phyloP scores from a whole-genome alignment of 495 filamentous ascomycete genomes.

The Sporormia fimetaria region DNA sequence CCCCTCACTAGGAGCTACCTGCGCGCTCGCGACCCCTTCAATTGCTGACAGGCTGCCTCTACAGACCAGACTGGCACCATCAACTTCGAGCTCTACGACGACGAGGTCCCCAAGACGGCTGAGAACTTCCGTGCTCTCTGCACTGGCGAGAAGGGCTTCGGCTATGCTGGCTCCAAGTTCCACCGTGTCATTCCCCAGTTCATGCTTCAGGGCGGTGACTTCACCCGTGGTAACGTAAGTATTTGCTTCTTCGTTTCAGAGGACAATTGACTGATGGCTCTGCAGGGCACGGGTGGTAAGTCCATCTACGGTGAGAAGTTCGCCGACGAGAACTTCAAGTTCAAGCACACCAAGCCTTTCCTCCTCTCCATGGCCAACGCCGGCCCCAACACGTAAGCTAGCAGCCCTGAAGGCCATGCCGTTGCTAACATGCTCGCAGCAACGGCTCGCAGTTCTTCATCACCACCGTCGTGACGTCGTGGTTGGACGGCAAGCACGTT shows the following conservation, averaged over 20 bases:
- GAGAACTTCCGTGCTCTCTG: conserved; percentile 93
- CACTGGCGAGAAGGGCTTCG: conserved; percentile 83
- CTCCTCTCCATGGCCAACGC: conserved; percentile 79
- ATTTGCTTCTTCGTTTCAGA: not conserved
- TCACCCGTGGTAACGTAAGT: conserved; percentile 41
- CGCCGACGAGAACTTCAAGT: conserved; percentile 64
- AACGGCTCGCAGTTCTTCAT: conserved; percentile 66
- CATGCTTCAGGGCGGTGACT: conserved; percentile 45
- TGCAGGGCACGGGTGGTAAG: conserved; percentile 69
- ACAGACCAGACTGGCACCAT: conserved; percentile 68
- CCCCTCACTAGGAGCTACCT: conserved; percentile 8
- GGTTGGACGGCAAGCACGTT: conserved; percentile 38
- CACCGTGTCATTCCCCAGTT: conserved; percentile 40
- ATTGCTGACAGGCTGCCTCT: conserved; percentile 24
- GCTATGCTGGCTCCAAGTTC: conserved; percentile 34
- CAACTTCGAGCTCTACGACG: conserved; percentile 82
- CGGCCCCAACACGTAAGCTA: conserved; percentile 60
- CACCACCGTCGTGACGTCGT: conserved; percentile 37
- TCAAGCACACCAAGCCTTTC: conserved; percentile 51
- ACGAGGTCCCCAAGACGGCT: conserved; percentile 77
- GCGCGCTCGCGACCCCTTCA: not conserved
- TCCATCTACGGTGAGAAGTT: conserved; percentile 87
- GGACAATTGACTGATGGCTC: conserved; percentile 4
- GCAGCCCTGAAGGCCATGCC: not conserved
- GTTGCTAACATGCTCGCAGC: conserved; percentile 35